Evolutionary conservation across 2,329 filamentous ascomycete genomes (phyloP).

Genomic region (Penicillium sp.): DNA sequence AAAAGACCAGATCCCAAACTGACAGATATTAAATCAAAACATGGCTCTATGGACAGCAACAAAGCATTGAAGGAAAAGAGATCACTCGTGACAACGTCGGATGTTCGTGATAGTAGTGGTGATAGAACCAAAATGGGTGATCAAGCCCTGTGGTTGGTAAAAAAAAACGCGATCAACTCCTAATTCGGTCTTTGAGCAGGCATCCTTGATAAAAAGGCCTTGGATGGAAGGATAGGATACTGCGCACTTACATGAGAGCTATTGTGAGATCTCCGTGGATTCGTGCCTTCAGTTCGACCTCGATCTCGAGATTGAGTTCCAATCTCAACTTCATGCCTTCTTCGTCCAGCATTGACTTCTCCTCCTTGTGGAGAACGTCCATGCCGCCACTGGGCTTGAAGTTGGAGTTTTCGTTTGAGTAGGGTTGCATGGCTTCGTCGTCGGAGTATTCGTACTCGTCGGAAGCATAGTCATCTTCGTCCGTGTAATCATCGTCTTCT

Average conservation of each 20-base stretch:
- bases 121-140: conserved; percentile 2
- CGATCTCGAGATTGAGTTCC: conserved; percentile 62
- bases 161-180: conserved; percentile 25
- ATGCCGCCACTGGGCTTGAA: conserved; percentile 28
- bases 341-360: conserved; percentile 32
- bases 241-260: conserved; percentile 45
- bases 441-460: conserved; percentile 32
- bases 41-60: conserved; percentile 8
- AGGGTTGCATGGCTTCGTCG: conserved; percentile 28
- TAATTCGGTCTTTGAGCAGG: conserved; percentile 23
- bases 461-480: conserved; percentile 34
- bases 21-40: conserved; percentile 7
- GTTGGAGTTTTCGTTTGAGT: conserved; percentile 24
- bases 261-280: conserved; percentile 64
- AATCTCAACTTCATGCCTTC: conserved; percentile 55
- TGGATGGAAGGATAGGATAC: background rate
- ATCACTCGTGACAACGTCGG: conserved; percentile 12
- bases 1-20: background rate
- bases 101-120: conserved; percentile 18
- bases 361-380: conserved; percentile 31
- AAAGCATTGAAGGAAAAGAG: background rate
- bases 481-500: conserved; percentile 31
- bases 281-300: conserved; percentile 64
- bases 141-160: conserved; percentile 22
- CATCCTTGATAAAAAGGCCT: background rate